phyloP scores from a whole-genome alignment of 495 filamentous ascomycete species.

The Aspergillus affinis region DNA sequence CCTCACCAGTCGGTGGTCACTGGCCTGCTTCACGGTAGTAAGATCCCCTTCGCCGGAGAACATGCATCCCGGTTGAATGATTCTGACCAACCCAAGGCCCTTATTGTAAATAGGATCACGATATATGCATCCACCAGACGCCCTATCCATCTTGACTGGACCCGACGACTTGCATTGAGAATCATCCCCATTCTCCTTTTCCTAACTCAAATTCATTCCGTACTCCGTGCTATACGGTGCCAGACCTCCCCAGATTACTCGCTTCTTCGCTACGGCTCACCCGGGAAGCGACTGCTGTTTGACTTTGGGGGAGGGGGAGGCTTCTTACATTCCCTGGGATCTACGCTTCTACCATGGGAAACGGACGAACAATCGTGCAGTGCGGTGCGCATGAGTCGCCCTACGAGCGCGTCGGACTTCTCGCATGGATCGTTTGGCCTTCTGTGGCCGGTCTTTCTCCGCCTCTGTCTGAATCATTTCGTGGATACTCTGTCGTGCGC shows the following conservation, averaged over 20 bases:
- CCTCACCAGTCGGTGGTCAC: conserved; percentile 89
- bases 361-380: conserved; percentile 69
- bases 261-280: conserved; percentile 68
- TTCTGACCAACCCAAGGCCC: conserved; percentile 51
- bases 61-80: background rate
- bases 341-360: conserved; percentile 64
- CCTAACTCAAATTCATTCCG: conserved; percentile 58
- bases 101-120: conserved; percentile 86
- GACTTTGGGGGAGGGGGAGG: conserved; percentile 72
- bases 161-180: conserved; percentile 69
- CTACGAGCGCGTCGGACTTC: conserved; percentile 41
- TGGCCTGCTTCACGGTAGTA: conserved; percentile 78
- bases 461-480: conserved; percentile 82
- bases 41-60: conserved; percentile 12
- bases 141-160: conserved; percentile 68
- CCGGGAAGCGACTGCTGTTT: conserved; percentile 62
- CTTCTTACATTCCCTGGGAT: conserved; percentile 68
- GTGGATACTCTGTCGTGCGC: conserved; percentile 83
- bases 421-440: conserved; percentile 73
- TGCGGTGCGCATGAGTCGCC: conserved; percentile 67
- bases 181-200: conserved; percentile 76
- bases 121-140: conserved; percentile 89
- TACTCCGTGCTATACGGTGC: conserved; percentile 87
- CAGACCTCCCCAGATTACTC: conserved; percentile 83
- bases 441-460: conserved; percentile 85